Percentiles rank a stretch among this genome's conserved stretches.
phyloP scores from a whole-genome alignment of 257 asterid genomes.

The Solanum gracilifrons region DNA sequence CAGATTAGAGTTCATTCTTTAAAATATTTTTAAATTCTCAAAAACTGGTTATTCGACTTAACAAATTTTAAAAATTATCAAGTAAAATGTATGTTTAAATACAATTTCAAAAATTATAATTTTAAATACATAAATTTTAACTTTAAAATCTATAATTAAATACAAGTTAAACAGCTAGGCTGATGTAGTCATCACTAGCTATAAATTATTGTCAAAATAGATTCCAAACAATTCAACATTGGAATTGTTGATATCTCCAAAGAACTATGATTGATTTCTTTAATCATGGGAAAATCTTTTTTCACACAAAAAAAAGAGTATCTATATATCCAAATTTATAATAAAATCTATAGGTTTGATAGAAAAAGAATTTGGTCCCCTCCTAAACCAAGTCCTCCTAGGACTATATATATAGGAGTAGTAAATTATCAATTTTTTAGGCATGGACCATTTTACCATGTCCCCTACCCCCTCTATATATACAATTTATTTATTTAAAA shows the following conservation, averaged over 20 bases:
- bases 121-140: not conserved
- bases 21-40: not conserved
- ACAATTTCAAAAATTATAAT: not conserved
- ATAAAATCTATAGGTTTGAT: not conserved
- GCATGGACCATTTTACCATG: slow-evolving; percentile 1
- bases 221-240: not conserved
- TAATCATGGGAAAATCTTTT: not conserved
- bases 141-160: not conserved
- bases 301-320: not conserved
- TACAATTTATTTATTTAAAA: not conserved
- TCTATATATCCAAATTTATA: not conserved
- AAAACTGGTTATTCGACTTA: not conserved
- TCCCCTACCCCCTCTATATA: not conserved
- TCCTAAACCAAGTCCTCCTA: not conserved
- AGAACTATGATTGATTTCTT: not conserved
- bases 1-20: no score
- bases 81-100: not conserved
- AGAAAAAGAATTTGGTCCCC: not conserved
- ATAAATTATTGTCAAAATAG: not conserved
- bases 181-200: not conserved
- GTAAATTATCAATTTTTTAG: not conserved
- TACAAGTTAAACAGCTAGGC: not conserved
- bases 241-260: not conserved
- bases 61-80: no score
- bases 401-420: not conserved